A percentile compares a stretch with the other conserved stretches of the same genome.
Evolutionary conservation across 2,329 filamentous ascomycete species (phyloP).

Genomic region (Aureobasidium namibiae): DNA sequence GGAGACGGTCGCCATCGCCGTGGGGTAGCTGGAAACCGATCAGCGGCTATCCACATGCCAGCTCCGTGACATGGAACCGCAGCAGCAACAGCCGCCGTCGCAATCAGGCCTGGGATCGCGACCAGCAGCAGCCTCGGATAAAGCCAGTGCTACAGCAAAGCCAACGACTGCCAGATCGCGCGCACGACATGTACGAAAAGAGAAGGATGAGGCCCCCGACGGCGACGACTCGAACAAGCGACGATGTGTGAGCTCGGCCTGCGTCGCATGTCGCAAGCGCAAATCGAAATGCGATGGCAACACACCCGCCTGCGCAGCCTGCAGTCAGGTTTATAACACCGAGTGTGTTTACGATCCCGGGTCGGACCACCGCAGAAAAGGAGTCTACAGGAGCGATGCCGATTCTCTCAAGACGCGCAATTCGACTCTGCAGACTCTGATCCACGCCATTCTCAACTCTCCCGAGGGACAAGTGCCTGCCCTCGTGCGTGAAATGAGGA

Average conservation of each 20-base stretch:
- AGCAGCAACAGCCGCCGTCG: not conserved
- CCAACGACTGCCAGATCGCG: slow-evolving; percentile 6
- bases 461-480: slow-evolving; percentile 76
- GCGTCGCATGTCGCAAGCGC: slow-evolving; percentile 28
- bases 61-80: slow-evolving; percentile 2
- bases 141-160: not conserved
- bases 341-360: slow-evolving; percentile 93
- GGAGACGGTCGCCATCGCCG: not conserved
- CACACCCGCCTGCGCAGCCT: slow-evolving; percentile 87
- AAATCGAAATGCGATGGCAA: slow-evolving; percentile 70
- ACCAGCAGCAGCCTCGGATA: not conserved
- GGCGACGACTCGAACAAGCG: slow-evolving; percentile 35
- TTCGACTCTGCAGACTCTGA: slow-evolving; percentile 82
- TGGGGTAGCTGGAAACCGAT: not conserved
- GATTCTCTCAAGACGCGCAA: slow-evolving; percentile 80
- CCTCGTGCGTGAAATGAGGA: slow-evolving; percentile 78
- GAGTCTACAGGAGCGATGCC: slow-evolving; percentile 90
- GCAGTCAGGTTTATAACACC: slow-evolving; percentile 83
- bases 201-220: slow-evolving; percentile 15
- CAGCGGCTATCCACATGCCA: not conserved
- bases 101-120: not conserved
- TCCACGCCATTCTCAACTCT: slow-evolving; percentile 87
- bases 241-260: slow-evolving; percentile 31
- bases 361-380: slow-evolving; percentile 91
- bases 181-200: slow-evolving; percentile 12